These are phyloP conservation scores for Triticum timopheevii DNA, from an alignment of 176 grass and related monocot species.

Conservation along the genomic window DNA sequence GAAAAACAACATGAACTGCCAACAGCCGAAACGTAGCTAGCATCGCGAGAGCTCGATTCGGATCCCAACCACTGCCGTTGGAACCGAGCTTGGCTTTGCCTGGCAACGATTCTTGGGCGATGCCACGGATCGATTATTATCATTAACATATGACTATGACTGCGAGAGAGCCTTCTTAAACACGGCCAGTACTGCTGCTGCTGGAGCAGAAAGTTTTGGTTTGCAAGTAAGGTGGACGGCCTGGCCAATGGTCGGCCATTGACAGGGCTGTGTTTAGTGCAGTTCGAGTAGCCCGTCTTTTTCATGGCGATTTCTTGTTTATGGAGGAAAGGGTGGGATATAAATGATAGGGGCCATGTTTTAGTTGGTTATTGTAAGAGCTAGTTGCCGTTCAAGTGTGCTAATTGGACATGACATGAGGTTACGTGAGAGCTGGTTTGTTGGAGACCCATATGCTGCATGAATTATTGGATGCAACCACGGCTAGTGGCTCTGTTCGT, in stretches of 20 bases:
- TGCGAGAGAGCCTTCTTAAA: background rate
- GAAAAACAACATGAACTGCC: background rate
- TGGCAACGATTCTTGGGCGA: background rate
- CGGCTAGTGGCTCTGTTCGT: no score
- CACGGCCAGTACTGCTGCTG: background rate
- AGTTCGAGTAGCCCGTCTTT: slow-evolving; percentile 15
- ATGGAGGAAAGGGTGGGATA: slow-evolving; percentile 27
- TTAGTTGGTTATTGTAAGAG: background rate
- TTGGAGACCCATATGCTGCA: background rate
- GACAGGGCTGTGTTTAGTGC: slow-evolving; percentile 21
- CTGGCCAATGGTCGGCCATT: no score
- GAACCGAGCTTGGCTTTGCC: slow-evolving; percentile 7
- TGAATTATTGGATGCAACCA: no score
- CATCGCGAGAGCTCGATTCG: background rate
- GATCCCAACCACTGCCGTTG: background rate
- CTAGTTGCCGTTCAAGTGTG: background rate
- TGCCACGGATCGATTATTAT: background rate
- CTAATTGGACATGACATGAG: background rate
- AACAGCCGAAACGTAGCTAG: background rate
- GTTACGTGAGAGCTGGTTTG: background rate
- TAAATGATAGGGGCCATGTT: slow-evolving; percentile 18
- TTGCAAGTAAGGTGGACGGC: slow-evolving; percentile 13
- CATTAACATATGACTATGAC: background rate
- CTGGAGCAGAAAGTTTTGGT: background rate
- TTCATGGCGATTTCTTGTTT: slow-evolving; percentile 33